Base-by-base conservation (phyloP, 208 protist species). In the Blechomonas ayalai region DNA sequence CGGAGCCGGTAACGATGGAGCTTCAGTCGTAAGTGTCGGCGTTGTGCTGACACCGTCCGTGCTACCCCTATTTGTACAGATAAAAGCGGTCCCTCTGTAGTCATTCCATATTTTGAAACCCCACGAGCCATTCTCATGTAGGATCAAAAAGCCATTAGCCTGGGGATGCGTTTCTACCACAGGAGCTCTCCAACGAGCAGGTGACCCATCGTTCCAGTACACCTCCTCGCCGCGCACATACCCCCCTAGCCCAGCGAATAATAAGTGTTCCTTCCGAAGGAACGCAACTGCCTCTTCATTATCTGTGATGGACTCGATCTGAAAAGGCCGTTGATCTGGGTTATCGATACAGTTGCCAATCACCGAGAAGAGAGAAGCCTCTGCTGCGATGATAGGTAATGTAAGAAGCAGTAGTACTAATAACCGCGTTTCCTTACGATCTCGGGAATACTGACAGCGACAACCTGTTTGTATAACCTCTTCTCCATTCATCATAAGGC, bases 91-190 rank as follows among this genome's bases (percentile, higher is more conserved):
- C 13, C 27, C 28, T 1, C 43, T 27, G 28, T 51, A 67, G 2
- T 51, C 36, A 34, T 58, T 45, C 34, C 54, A 51, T 1, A 60
- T 28, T 6, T 37, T 22, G 22, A 34, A 20, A 4, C 50, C 39
- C 75, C 75, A 84, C n/a, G 36, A 54, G 2, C 66, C 67, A 18
- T 65, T 59, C 2, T 19, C 24, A 24, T 42, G 52, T 31, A 84
- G 45, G 15, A 61, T 35, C 29, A 84, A 51, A 18, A 61, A 60
- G n/a, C 53, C 68, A 26, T 35, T 44, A 12, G 18, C 41, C 18
- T 13, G 29, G 9, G 54, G 3, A 2, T 61, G 63, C 1, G 39
- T 12, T 0, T 24, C n/a, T 31, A 76, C 68, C 4, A 18, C 19
- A 9, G 42, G 23, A 5, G 70, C 62, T 27, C 38, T 42, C 69